Percentiles rank a stretch among this genome's conserved stretches.
phyloP scores from a whole-genome alignment of 225 moss, liverwort and hornwort genomes.

The Pseudoscleropodium purum region DNA sequence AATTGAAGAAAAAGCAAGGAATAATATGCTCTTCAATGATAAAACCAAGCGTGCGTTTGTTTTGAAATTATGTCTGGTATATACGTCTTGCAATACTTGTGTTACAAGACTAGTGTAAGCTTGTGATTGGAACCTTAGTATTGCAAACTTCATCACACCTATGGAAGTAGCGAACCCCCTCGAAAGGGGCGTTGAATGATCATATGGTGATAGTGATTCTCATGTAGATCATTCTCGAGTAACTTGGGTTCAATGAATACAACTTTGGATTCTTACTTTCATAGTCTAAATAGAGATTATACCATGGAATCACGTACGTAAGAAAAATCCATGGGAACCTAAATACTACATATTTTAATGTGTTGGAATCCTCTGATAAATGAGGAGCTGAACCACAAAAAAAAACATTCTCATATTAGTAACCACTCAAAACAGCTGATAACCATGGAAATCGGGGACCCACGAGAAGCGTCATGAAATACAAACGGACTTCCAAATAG shows the following conservation, averaged over 20 bases:
- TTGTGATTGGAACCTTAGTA: not conserved
- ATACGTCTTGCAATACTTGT: not conserved
- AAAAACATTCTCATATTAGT: too few relatives aligned
- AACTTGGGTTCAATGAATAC: too few relatives aligned
- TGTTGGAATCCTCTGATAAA: not conserved
- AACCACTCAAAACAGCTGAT: not conserved
- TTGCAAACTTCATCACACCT: not conserved
- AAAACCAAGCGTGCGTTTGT: not conserved
- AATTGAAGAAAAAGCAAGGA: not conserved
- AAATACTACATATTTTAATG: not conserved
- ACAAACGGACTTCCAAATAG: not conserved
- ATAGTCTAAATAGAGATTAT: not conserved
- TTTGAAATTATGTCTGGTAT: not conserved
- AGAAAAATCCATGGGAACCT: not conserved
- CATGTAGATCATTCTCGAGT: not conserved
- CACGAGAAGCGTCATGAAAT: not conserved
- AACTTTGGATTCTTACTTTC: not conserved
- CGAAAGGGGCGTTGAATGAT: not conserved
- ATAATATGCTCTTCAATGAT: not conserved
- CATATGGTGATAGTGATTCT: not conserved
- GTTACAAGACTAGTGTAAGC: not conserved
- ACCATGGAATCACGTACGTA: not conserved
- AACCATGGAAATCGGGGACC: not conserved
- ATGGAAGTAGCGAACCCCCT: not conserved
- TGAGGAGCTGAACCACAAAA: not conserved